Base-by-base conservation (phyloP, 1,284 basidiomycete species). In the Schizophyllum commune region DNA sequence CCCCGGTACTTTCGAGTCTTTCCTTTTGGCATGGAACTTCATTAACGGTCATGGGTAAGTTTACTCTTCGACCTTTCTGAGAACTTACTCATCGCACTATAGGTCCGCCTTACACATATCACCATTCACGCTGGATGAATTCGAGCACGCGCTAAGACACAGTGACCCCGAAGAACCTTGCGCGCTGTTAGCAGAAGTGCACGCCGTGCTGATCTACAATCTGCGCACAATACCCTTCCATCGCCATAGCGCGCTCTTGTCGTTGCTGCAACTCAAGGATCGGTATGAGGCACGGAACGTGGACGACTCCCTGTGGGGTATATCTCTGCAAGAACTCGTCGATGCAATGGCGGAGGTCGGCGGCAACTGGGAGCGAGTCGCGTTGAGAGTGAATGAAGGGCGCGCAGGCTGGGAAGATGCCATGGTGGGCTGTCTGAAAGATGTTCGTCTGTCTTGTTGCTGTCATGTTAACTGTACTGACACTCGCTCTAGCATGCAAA, bases 51-150 rank as follows among this genome's bases (percentile, higher is more conserved):
- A 94, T 74, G 93, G 94, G 92, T 94, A 71, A 68, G 88, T 75
- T 32, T 22, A 62, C 39, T 11, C 56, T 57, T 27, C 58, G 47
- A 32, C 55, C 15, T 52, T 56, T 52, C 13, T 52, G 59, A n/a
- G n/a, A n/a, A 17, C 55, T 9, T 17, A 17, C 53, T 39, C 20
- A 57, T 56, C 21, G 52, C 55, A 58, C 17, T 22, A 17, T 69
- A 94, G 94, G 7, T 88, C 91, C 81, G 88, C 95, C 1, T 79
- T 99, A 15, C 86, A 89, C 64, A 75, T 99, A 9, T 96, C 96
- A n/a, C 78, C 88, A 9, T 94, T 98, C 72, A 91, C 94, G 0
- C 79, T 98, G 68, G 97, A 99, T 72, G 97, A 98, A 68, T 94
- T 91, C 70, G 94, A 96, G 70, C 83, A 88, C 63, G 89, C 94